phyloP scores from a whole-genome alignment of 305 asterid species.

The Ilex paraguariensis region DNA sequence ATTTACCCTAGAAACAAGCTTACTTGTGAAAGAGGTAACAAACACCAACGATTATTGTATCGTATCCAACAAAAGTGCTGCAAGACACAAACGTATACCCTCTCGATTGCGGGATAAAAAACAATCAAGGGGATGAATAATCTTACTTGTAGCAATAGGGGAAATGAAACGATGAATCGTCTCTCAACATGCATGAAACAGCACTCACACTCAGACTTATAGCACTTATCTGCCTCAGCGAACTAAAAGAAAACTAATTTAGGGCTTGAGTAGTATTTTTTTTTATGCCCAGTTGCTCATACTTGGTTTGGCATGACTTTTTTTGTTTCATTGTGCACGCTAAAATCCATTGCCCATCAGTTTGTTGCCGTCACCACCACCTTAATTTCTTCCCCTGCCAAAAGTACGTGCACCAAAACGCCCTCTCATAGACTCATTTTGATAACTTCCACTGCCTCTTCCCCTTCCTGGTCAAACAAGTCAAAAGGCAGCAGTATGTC shows the following conservation, averaged over 20 bases:
- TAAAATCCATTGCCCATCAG: conserved; percentile 33
- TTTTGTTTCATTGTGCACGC: conserved; percentile 19
- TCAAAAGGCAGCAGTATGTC: conserved; percentile 3
- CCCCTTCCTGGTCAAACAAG: conserved; percentile 48
- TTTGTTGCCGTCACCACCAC: conserved; percentile 16
- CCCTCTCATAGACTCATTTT: conserved; percentile 10
- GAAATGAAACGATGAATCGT: not conserved
- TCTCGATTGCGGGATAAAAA: conserved; percentile 2
- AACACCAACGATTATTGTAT: too few relatives aligned
- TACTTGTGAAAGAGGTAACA: too few relatives aligned
- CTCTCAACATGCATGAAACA: conserved; percentile 5
- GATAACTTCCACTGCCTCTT: conserved; percentile 46
- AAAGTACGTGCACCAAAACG: conserved; percentile 49
- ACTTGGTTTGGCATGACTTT: not conserved
- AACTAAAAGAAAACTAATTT: not conserved
- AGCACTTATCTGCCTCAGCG: not conserved
- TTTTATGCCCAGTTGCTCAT: too few relatives aligned
- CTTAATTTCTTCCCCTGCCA: conserved; percentile 34
- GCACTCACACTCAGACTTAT: not conserved
- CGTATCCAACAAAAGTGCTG: too few relatives aligned
- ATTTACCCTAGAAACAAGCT: too few relatives aligned
- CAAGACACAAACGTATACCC: not conserved
- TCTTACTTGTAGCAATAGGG: not conserved
- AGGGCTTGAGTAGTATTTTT: not conserved
- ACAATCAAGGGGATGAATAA: not conserved